Percentiles rank a stretch among this genome's conserved stretches.
These are phyloP conservation scores for Danielozyma ontarioensis DNA, from an alignment of 805 yeast genomes.

Conservation along the genomic window DNA sequence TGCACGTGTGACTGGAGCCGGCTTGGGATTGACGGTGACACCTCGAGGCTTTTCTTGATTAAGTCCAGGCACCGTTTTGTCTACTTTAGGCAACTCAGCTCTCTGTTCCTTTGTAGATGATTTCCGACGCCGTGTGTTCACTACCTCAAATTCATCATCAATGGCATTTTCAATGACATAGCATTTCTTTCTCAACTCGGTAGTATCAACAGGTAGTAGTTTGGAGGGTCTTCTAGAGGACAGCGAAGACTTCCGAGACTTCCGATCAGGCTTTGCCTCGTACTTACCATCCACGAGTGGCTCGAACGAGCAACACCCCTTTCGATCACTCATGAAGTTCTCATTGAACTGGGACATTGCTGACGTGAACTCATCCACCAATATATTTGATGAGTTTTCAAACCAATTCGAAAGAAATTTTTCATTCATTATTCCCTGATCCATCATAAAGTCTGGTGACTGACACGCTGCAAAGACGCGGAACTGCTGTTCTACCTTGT, in stretches of 20 bases:
- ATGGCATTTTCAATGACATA: constrained; percentile 1
- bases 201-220: no score
- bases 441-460: constrained; percentile 12
- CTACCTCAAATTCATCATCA: constrained; percentile 22
- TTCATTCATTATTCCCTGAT: constrained; percentile 11
- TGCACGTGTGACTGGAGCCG: not conserved
- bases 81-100: not conserved
- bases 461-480: constrained; percentile 25
- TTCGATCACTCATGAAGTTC: constrained; percentile 27
- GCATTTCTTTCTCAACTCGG: not conserved
- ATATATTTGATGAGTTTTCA: constrained; percentile 11
- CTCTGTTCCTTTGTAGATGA: constrained; percentile 4
- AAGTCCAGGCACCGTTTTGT: not conserved
- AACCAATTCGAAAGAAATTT: constrained; percentile 13
- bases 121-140: constrained; percentile 15
- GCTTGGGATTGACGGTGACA: no score
- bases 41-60: no score
- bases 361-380: constrained; percentile 17
- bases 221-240: constrained; percentile 18
- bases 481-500: constrained; percentile 23
- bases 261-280: constrained; percentile 6
- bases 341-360: constrained; percentile 20
- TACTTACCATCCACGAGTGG: constrained; percentile 31
- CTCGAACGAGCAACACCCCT: constrained; percentile 27
- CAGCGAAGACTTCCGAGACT: constrained; percentile 2